A percentile compares a stretch with the other conserved stretches of the same genome.
phyloP scores from a whole-genome alignment of 768 basidiomycete genomes.

The Tricholoma matsutake region DNA sequence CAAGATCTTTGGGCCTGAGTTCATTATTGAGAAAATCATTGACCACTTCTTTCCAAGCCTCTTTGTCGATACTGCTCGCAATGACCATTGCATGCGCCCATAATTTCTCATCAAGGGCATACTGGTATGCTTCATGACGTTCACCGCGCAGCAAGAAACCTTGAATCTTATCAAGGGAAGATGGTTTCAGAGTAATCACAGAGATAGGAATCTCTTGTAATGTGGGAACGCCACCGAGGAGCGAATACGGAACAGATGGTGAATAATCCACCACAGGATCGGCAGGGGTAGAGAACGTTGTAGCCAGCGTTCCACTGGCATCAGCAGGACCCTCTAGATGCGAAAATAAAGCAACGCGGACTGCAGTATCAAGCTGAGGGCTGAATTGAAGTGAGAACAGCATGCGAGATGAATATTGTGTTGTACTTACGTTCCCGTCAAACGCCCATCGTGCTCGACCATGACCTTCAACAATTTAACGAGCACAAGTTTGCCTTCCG shows the following conservation, averaged over 20 bases:
- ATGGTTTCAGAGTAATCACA: conserved; percentile 55
- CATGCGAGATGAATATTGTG: not conserved
- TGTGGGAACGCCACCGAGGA: conserved; percentile 16
- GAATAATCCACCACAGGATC: conserved; percentile 26
- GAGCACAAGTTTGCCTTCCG: conserved; percentile 76
- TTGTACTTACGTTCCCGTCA: conserved; percentile 76
- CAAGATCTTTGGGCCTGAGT: conserved; percentile 44
- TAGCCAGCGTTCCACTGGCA: conserved; percentile 9
- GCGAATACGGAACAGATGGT: conserved; percentile 18
- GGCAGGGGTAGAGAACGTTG: conserved; percentile 30
- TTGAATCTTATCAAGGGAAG: conserved; percentile 74
- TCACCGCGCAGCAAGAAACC: conserved; percentile 80
- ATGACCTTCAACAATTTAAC: conserved; percentile 73
- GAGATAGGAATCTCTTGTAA: conserved; percentile 52
- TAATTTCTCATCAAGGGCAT: conserved; percentile 81
- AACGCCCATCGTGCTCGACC: conserved; percentile 85
- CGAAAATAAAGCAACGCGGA: conserved; percentile 72
- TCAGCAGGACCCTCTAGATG: conserved; percentile 35
- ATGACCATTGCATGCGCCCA: conserved; percentile 98
- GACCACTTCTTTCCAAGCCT: conserved; percentile 89
- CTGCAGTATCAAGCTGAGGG: conserved; percentile 67
- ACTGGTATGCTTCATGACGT: conserved; percentile 81
- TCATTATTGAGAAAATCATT: conserved; percentile 82
- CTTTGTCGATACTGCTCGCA: conserved; percentile 88
- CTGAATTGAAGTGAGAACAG: conserved; percentile 17